These are phyloP conservation scores for Bipolaris victoriae DNA, from an alignment of 2,329 filamentous ascomycete genomes.

Conservation along the genomic window DNA sequence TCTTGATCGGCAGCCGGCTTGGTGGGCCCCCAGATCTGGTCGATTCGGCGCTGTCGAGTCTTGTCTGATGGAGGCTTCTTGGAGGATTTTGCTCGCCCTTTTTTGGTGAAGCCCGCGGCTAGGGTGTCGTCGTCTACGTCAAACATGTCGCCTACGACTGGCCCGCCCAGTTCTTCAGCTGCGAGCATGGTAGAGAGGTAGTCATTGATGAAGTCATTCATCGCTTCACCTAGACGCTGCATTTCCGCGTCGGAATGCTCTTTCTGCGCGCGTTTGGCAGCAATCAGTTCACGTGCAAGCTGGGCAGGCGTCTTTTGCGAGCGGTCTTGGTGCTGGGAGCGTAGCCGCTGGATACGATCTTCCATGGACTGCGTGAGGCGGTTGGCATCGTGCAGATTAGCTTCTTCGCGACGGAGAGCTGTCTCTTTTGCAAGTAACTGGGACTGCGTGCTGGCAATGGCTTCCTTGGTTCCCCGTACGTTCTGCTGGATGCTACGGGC, in stretches of 20 bases:
- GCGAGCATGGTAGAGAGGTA: slow-evolving; percentile 77
- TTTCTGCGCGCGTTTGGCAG: slow-evolving; percentile 65
- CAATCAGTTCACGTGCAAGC: slow-evolving; percentile 67
- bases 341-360: slow-evolving; percentile 65
- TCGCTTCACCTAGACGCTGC: slow-evolving; percentile 64
- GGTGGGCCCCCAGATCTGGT: slow-evolving; percentile 55
- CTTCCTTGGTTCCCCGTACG: slow-evolving; percentile 67
- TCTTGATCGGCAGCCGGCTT: slow-evolving; percentile 32
- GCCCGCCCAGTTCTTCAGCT: slow-evolving; percentile 82
- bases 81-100: slow-evolving; percentile 53
- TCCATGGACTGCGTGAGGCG: slow-evolving; percentile 57
- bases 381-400: slow-evolving; percentile 55
- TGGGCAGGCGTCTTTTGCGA: slow-evolving; percentile 66
- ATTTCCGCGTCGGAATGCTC: slow-evolving; percentile 67
- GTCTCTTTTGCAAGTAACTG: slow-evolving; percentile 50
- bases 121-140: slow-evolving; percentile 65
- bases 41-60: slow-evolving; percentile 57
- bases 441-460: slow-evolving; percentile 56
- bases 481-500: slow-evolving; percentile 70
- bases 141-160: slow-evolving; percentile 76
- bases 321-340: slow-evolving; percentile 62
- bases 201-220: slow-evolving; percentile 74
- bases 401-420: slow-evolving; percentile 54
- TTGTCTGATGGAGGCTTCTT: slow-evolving; percentile 46
- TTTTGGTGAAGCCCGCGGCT: slow-evolving; percentile 60